Percentiles rank a stretch among this genome's conserved stretches.
phyloP scores from a whole-genome alignment of 2,329 filamentous ascomycete genomes.

The Pseudovirgaria hyperparasitica region DNA sequence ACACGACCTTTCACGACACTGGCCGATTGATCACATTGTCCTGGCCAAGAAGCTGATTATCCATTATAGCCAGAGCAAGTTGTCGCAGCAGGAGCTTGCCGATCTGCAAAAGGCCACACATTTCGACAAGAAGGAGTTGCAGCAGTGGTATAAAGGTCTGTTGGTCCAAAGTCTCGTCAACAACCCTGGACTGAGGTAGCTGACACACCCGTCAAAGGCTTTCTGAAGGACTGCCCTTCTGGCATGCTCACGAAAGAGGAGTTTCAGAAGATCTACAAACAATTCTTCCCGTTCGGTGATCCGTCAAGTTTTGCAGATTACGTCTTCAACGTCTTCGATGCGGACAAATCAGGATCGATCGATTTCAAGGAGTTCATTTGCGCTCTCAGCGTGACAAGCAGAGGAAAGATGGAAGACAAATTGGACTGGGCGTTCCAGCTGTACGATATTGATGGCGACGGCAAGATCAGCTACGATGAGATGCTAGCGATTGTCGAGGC shows the following conservation, averaged over 20 bases:
- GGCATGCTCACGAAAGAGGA: conserved; percentile 96
- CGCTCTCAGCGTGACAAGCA: conserved; percentile 88
- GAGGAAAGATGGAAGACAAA: conserved; percentile 99
- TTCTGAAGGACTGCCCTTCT: conserved; percentile 94
- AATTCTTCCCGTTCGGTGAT: conserved; percentile 98
- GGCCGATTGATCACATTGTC: conserved; percentile 11
- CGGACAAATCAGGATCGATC: conserved; percentile 92
- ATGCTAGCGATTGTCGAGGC: conserved; percentile 98
- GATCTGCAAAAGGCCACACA: conserved; percentile 95
- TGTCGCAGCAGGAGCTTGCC: conserved; percentile 87
- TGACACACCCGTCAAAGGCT: conserved; percentile 60
- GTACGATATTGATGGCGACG: conserved; percentile 97
- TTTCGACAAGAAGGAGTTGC: conserved; percentile 98
- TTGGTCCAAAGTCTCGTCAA: too few relatives aligned
- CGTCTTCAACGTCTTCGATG: conserved; percentile 98
- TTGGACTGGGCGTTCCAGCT: conserved; percentile 98
- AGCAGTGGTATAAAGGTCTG: conserved; percentile 99
- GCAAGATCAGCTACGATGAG: conserved; percentile 97
- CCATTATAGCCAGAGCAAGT: conserved; percentile 76
- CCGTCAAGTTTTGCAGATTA: conserved; percentile 97
- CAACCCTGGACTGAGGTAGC: too few relatives aligned
- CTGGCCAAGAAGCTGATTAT: conserved; percentile 21
- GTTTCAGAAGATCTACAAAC: conserved; percentile 98
- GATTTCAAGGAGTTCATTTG: conserved; percentile 99
- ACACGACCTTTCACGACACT: conserved; percentile 12